Conservation (phyloP, 1,139 yeast genomes). For the Chernovozyma sophiae-reginae region DNA sequence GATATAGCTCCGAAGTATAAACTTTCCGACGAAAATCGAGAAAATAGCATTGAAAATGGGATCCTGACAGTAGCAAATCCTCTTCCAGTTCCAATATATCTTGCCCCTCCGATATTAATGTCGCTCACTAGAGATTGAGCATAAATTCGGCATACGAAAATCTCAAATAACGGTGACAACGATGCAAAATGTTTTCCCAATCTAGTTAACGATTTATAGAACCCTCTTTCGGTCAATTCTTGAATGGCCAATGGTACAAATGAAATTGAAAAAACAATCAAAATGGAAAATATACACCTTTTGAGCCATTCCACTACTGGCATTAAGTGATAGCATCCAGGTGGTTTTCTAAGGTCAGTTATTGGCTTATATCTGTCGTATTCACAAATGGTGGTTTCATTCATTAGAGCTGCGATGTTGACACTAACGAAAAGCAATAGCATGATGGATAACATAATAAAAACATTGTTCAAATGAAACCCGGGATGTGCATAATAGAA, state of each 20-base stretch:
- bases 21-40: constrained; percentile 46
- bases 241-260: constrained; percentile 50
- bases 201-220: constrained; percentile 41
- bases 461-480: constrained; percentile 50
- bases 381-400: constrained; percentile 43
- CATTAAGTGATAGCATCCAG: constrained; percentile 44
- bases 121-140: constrained; percentile 47
- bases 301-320: constrained; percentile 51
- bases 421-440: constrained; percentile 43
- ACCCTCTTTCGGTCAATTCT: constrained; percentile 49
- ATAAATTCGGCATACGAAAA: constrained; percentile 49
- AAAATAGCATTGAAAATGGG: constrained; percentile 39
- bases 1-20: constrained; percentile 40
- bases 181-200: constrained; percentile 46
- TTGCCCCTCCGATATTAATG: constrained; percentile 50
- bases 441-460: constrained; percentile 46
- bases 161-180: constrained; percentile 50
- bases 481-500: constrained; percentile 58
- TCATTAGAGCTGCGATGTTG: constrained; percentile 45
- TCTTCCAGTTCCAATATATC: constrained; percentile 52
- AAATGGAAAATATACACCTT: constrained; percentile 45
- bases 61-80: constrained; percentile 50
- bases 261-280: constrained; percentile 46
- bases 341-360: constrained; percentile 43
- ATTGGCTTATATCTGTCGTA: constrained; percentile 43